Base-by-base conservation (phyloP, 306 rosid species). In the Cucurbita ficifolia region DNA sequence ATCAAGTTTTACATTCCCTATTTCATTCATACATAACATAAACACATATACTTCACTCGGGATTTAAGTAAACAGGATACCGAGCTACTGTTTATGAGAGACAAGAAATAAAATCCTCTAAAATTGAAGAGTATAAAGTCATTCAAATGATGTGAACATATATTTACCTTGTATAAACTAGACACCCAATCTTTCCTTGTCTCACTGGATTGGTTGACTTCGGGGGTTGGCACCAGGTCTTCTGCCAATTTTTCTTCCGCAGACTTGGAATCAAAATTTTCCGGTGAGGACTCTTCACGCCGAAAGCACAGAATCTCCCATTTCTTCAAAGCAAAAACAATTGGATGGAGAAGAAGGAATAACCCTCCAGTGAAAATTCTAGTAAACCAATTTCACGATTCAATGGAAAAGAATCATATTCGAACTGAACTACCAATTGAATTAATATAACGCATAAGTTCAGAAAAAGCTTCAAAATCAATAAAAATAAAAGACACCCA, bases 271-370 rank as follows among this genome's bases (percentile, higher is more conserved):
- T 29, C 58, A 17, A 49, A 8, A 70, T 49, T 29, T 49, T 46
- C 58, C 8, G 5, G 14, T 7, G 58, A 70, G 19, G 74, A 16
- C 58, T 70, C 58, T 70, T 70, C 74, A 13, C 74, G 57, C 10
- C 74, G 54, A 49, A 70, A 70, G 39, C 74, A 70, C 22, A 70
- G 12, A 70, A 70, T 70, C 43, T 46, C 58, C 58, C 74, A 70
- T 70, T 70, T 49, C 74, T 70, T 8, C 29, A 49, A 29, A 29
- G 38, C 3, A 68, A 70, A 45, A 33, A 29, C 43, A 49, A 49
- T 49, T 70, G 29, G 50, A 16, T 45, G 29, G 45, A 70, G 16
- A 70, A 48, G 22, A 49, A 33, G 57, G 7, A 5, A 48, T 8
- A 22, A 69, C 22, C 56, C 39, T 69, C 38, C 57, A 6, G 54